phyloP scores from a whole-genome alignment of 1,139 yeast species.

The Yamadazyma epiphylla region DNA sequence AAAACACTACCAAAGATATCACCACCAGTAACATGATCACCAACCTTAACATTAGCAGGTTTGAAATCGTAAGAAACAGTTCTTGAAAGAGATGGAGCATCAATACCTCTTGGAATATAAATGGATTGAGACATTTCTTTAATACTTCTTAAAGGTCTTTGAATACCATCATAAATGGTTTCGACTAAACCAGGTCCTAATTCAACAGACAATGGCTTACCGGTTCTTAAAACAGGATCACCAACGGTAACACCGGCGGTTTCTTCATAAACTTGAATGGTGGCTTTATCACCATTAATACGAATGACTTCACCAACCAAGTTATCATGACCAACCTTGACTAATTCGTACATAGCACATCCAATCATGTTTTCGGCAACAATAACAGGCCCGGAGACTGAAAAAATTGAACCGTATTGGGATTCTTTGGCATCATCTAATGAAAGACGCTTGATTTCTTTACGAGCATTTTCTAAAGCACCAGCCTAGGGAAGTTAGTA shows the following conservation, averaged over 20 bases:
- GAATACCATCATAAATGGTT: slow-evolving; percentile 98
- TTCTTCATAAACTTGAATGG: slow-evolving; percentile 98
- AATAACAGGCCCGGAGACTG: slow-evolving; percentile 97
- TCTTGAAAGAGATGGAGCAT: slow-evolving; percentile 90
- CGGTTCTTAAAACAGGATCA: slow-evolving; percentile 96
- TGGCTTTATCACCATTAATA: slow-evolving; percentile 93
- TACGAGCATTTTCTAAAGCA: slow-evolving; percentile 95
- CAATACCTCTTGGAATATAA: slow-evolving; percentile 98
- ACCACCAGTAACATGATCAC: slow-evolving; percentile 98
- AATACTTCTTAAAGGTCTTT: slow-evolving; percentile 94
- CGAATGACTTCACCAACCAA: slow-evolving; percentile 98
- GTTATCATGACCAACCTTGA: slow-evolving; percentile 94
- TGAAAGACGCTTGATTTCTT: slow-evolving; percentile 82
- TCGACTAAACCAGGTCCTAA: slow-evolving; percentile 99
- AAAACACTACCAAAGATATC: slow-evolving; percentile 92
- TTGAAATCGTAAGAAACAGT: slow-evolving; percentile 78
- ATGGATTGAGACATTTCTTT: slow-evolving; percentile 83
- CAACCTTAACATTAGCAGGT: slow-evolving; percentile 77
- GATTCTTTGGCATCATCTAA: slow-evolving; percentile 73
- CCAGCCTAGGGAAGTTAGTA: slow-evolving; percentile 61
- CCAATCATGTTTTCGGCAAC: slow-evolving; percentile 99
- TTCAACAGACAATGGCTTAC: slow-evolving; percentile 96
- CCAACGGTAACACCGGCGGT: slow-evolving; percentile 99
- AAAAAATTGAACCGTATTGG: slow-evolving; percentile 82
- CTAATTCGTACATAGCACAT: slow-evolving; percentile 98